Conservation (phyloP, 768 basidiomycete species). For the Lentinula detonsa region DNA sequence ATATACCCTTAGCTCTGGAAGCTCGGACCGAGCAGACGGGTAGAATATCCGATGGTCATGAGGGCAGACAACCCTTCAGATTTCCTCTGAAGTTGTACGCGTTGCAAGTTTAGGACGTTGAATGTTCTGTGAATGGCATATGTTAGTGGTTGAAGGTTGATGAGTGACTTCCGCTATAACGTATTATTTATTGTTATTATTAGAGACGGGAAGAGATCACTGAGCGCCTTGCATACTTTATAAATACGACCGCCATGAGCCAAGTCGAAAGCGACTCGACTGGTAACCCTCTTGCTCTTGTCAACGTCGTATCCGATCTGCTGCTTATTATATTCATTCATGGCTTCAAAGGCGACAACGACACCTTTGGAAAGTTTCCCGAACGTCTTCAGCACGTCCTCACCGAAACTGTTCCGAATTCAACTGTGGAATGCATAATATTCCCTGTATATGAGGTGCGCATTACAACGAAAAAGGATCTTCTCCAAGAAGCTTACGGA, state of each 20-base stretch:
- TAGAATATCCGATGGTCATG: not conserved
- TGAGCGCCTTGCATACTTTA: not conserved
- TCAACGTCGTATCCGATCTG: constrained; percentile 23
- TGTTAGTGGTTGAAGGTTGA: not conserved
- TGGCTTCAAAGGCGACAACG: constrained; percentile 60
- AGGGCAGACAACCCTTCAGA: too few species aligned
- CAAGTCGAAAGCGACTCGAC: not conserved
- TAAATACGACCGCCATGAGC: not conserved
- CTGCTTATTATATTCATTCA: constrained; percentile 76
- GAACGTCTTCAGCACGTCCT: constrained; percentile 73
- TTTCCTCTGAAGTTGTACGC: too few species aligned
- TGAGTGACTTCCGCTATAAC: not conserved
- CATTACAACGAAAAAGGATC: not conserved
- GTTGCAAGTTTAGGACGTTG: too few species aligned
- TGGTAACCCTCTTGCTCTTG: not conserved
- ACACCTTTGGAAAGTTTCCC: constrained; percentile 76
- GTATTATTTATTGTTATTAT: too few species aligned
- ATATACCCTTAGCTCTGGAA: not conserved
- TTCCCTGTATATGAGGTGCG: constrained; percentile 88
- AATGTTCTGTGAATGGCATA: too few species aligned
- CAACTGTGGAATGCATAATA: constrained; percentile 64
- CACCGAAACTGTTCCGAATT: constrained; percentile 50
- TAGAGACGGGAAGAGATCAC: too few species aligned
- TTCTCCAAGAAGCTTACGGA: not conserved
- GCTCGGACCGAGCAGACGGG: not conserved